phyloP scores from a whole-genome alignment of 345 rosid species.

The Heritiera littoralis region DNA sequence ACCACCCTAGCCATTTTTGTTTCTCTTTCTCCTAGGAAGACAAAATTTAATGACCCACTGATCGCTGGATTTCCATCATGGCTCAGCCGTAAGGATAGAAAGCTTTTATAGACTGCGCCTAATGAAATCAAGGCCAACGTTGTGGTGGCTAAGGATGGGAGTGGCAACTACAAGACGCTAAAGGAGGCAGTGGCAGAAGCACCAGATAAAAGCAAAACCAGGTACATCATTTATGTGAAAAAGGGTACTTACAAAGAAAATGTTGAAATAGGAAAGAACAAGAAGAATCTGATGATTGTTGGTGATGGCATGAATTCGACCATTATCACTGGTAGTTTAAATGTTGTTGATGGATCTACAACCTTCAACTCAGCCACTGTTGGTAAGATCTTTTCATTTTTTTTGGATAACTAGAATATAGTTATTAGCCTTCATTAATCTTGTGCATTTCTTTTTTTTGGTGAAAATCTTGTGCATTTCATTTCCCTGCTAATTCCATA shows the following conservation, averaged over 20 bases:
- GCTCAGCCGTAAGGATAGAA: constrained; percentile 54
- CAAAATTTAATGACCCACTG: constrained; percentile 10
- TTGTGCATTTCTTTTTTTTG: too few species aligned
- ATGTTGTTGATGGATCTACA: constrained; percentile 55
- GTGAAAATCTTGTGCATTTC: too few species aligned
- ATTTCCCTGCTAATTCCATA: too few species aligned
- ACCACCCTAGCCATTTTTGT: constrained; percentile 59
- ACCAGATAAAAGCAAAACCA: constrained; percentile 50
- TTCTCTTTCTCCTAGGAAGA: constrained; percentile 29
- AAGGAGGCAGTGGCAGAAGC: constrained; percentile 66
- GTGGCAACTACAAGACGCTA: constrained; percentile 71
- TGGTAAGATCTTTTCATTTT: constrained; percentile 40
- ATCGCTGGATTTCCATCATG: constrained; percentile 52
- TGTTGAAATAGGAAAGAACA: constrained; percentile 67
- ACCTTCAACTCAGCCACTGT: constrained; percentile 80
- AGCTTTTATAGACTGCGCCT: constrained; percentile 37
- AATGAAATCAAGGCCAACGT: constrained; percentile 54
- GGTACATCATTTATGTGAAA: constrained; percentile 72
- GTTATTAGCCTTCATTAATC: neutral
- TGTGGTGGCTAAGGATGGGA: constrained; percentile 75
- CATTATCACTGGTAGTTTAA: constrained; percentile 58
- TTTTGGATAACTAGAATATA: too few species aligned
- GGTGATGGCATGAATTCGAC: constrained; percentile 76
- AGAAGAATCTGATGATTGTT: constrained; percentile 67
- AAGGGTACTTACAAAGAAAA: constrained; percentile 71